These are phyloP conservation scores for Mercurialis annua DNA, from an alignment of 345 rosid species.

Conservation along the genomic window DNA sequence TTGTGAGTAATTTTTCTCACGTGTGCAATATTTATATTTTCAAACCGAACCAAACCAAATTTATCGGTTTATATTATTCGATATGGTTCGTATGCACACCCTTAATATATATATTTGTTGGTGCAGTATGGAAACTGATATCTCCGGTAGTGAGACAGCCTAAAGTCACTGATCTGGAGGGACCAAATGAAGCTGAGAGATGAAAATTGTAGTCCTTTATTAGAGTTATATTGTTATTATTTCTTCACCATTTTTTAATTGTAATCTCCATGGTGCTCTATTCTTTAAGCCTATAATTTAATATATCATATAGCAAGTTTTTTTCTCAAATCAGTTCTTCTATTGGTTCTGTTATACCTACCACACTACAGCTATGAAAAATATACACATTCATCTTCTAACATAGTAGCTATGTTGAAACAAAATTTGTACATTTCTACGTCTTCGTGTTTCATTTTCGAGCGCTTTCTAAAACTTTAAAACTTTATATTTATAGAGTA, in stretches of 20 bases:
- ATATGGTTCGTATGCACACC: too few relatives aligned
- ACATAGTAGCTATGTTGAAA: too few relatives aligned
- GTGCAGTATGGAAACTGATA: constrained; percentile 79
- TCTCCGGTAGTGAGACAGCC: constrained; percentile 55
- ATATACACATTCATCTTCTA: not conserved
- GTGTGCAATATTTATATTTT: too few relatives aligned
- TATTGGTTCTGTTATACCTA: constrained; percentile 16
- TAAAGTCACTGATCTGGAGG: constrained; percentile 37
- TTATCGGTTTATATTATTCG: too few relatives aligned
- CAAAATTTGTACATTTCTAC: too few relatives aligned
- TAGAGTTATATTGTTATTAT: not conserved
- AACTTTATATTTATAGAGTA: too few relatives aligned
- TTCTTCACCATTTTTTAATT: constrained; percentile 5
- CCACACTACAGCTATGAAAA: constrained; percentile 10
- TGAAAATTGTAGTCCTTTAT: constrained; percentile 5
- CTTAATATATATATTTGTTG: too few relatives aligned
- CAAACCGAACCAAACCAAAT: too few relatives aligned
- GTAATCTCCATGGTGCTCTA: not conserved
- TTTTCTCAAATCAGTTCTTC: not conserved
- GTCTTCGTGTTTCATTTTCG: too few relatives aligned
- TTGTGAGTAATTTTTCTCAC: constrained; percentile 51
- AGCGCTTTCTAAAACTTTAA: too few relatives aligned
- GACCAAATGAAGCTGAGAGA: constrained; percentile 27
- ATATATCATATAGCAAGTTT: not conserved
- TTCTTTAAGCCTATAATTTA: not conserved